Evolutionary conservation across 148 eudicot genomes (phyloP).

Genomic region (Spergularia marina): DNA sequence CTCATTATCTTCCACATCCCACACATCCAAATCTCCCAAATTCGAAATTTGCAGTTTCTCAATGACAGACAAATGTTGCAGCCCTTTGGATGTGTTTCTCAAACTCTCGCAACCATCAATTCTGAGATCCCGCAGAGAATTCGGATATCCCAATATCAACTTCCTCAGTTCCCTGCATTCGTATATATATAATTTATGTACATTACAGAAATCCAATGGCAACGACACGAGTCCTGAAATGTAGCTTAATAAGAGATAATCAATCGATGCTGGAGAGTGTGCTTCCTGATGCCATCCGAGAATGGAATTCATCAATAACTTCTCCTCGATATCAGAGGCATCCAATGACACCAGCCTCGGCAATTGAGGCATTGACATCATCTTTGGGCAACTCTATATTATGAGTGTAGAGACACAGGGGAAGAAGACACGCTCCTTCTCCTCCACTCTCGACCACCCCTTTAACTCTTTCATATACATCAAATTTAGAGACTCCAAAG

Average conservation of each 20-base stretch:
- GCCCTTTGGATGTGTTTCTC: neutral
- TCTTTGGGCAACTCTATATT: neutral
- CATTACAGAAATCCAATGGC: neutral
- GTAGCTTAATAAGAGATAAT: too few relatives aligned
- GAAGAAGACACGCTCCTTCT: neutral
- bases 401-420: neutral
- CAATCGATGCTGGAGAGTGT: too few relatives aligned
- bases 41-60: neutral
- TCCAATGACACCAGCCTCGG: neutral
- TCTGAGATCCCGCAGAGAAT: neutral
- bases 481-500: too few relatives aligned
- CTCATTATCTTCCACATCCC: neutral
- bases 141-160: neutral
- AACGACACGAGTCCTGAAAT: neutral
- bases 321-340: neutral
- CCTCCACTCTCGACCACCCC: neutral
- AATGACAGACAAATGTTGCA: slow-evolving; percentile 1
- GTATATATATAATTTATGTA: neutral
- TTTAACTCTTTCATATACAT: neutral
- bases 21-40: neutral
- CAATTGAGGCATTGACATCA: neutral
- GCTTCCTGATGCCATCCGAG: neutral
- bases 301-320: neutral
- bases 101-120: neutral
- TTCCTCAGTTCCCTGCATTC: neutral